Conservation (phyloP, 1,284 basidiomycete species). For the Phylloboletellus chloephorus region DNA sequence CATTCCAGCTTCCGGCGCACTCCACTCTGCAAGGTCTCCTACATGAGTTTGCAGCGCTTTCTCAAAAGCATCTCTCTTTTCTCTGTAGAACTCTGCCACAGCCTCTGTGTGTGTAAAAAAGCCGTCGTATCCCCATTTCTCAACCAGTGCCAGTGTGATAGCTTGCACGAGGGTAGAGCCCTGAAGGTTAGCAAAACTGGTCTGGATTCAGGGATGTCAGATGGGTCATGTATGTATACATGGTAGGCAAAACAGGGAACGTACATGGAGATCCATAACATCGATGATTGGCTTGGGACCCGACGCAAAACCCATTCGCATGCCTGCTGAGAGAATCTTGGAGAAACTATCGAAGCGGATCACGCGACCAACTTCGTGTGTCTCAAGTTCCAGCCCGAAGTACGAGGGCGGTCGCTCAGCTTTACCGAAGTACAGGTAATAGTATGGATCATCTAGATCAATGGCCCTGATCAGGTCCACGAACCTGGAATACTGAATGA, state of each 20-base stretch:
- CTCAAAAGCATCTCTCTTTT: slow-evolving; percentile 79
- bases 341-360: slow-evolving; percentile 85
- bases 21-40: slow-evolving; percentile 77
- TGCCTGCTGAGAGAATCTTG: slow-evolving; percentile 81
- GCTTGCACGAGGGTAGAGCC: slow-evolving; percentile 74
- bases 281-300: slow-evolving; percentile 73
- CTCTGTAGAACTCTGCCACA: slow-evolving; percentile 77
- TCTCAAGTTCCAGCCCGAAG: slow-evolving; percentile 67
- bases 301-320: slow-evolving; percentile 77
- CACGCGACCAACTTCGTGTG: slow-evolving; percentile 66
- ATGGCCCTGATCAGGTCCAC: slow-evolving; percentile 1
- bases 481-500: background rate
- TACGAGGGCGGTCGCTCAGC: slow-evolving; percentile 66
- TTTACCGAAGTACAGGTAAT: slow-evolving; percentile 65
- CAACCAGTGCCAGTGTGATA: slow-evolving; percentile 65
- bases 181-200: slow-evolving; percentile 75
- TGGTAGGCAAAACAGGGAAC: slow-evolving; percentile 25
- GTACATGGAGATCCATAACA: slow-evolving; percentile 69
- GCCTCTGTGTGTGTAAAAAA: slow-evolving; percentile 69
- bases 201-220: slow-evolving; percentile 36
- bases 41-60: slow-evolving; percentile 70
- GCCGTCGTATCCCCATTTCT: slow-evolving; percentile 74
- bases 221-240: slow-evolving; percentile 8
- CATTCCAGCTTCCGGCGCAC: slow-evolving; percentile 83
- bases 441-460: slow-evolving; percentile 71